Base-by-base conservation (phyloP, 2,329 filamentous ascomycete genomes). In the Aspergillus unguis region DNA sequence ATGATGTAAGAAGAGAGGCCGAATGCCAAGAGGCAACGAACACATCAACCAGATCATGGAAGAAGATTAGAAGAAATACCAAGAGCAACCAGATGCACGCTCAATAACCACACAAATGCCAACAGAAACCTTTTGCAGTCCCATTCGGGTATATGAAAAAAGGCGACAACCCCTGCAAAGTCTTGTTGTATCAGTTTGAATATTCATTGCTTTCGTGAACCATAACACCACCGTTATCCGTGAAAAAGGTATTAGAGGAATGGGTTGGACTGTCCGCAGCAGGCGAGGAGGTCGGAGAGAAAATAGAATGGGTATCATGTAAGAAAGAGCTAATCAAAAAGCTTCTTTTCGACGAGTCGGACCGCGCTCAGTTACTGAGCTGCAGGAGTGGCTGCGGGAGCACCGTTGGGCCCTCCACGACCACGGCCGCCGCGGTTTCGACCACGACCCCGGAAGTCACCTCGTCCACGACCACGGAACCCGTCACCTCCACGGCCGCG, bases 401-500 rank as follows among this genome's bases (percentile, higher is more conserved):
- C 58, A 17, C 61, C 62, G 41, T 64, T 65, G 17, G 62, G 55
- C 42, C 67, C 66, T 43, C 66, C 66, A 37, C 65, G 61, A 11
- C 65, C 62, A 32, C 44, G 44, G 27, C 35, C 35, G 32, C 44
- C 44, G 33, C 44, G 33, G 33, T 35, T 27, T 44, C 62, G 59
- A n/a, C 59, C 58, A 32, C 44, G 44, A 31, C 44, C 44, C 25
- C 47, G 47, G 29, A 42, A 42, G 25, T 43, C 47, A 36, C 63
- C 60, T 32, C 69, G 67, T 28, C 69, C 71, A 44, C 71, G 70
- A 23, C 71, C 70, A 53, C 71, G 70, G 57, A 62, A 67, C 4
- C 69, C 69, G 32, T 69, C 66, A 42, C 72, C 66, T 32, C 69
- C 68, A 47, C 69, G 68, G 50, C 69, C 69, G 23, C 70, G 69